A percentile compares a stretch with the other conserved stretches of the same genome.
Evolutionary conservation across 1,284 basidiomycete species (phyloP).

Genomic region (Rhodotorula sp.): DNA sequence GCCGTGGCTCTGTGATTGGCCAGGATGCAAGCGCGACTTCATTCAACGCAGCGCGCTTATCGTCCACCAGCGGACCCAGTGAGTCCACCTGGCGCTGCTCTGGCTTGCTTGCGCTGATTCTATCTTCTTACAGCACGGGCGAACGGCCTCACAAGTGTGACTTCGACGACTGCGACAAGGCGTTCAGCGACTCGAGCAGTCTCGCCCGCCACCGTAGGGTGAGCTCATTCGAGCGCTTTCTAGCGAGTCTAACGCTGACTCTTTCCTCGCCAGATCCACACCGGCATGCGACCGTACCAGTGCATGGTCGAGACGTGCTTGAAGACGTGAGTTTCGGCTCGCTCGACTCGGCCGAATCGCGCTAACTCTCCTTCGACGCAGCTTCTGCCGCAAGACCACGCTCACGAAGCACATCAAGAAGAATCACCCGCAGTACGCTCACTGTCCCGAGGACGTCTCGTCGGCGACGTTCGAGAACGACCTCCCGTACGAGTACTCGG

Average conservation of each 20-base stretch:
- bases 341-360: too few species aligned
- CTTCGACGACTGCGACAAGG: slow-evolving; percentile 51
- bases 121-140: slow-evolving; percentile 50
- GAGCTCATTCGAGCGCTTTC: background rate
- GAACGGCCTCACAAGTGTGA: slow-evolving; percentile 59
- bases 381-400: slow-evolving; percentile 52
- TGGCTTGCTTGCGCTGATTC: slow-evolving; percentile 36
- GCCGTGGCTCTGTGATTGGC: slow-evolving; percentile 47
- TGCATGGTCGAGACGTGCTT: slow-evolving; percentile 44
- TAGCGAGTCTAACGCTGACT: background rate
- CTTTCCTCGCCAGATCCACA: slow-evolving; percentile 36
- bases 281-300: slow-evolving; percentile 50
- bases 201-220: slow-evolving; percentile 58
- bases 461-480: slow-evolving; percentile 6
- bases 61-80: slow-evolving; percentile 46
- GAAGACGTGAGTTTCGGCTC: slow-evolving; percentile 37
- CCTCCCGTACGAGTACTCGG: background rate
- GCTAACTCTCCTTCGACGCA: slow-evolving; percentile 1
- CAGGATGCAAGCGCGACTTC: slow-evolving; percentile 42
- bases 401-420: slow-evolving; percentile 52
- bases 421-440: slow-evolving; percentile 43
- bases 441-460: slow-evolving; percentile 13
- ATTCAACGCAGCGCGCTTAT: slow-evolving; percentile 47
- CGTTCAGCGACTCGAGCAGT: slow-evolving; percentile 58
- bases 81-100: background rate